These are phyloP conservation scores for Rhodotorula sp. DNA, from an alignment of 1,284 basidiomycete species.

Conservation along the genomic window DNA sequence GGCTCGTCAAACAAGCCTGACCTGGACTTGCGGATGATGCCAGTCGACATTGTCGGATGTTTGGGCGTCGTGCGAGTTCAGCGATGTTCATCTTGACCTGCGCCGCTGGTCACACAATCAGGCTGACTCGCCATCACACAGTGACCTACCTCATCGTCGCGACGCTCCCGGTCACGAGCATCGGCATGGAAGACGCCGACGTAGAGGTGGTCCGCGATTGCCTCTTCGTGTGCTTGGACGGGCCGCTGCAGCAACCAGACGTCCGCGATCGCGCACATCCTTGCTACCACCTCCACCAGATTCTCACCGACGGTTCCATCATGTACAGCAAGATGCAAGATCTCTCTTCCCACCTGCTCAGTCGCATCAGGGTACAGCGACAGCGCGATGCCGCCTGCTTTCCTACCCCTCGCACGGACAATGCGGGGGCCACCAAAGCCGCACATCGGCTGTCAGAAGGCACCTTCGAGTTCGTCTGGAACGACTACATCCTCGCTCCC, in stretches of 20 bases:
- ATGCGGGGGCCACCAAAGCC: neutral
- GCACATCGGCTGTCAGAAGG: neutral
- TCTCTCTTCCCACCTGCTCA: conserved; percentile 72
- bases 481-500: conserved; percentile 63
- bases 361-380: conserved; percentile 57
- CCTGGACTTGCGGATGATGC: neutral
- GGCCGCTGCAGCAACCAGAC: neutral
- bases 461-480: conserved; percentile 40
- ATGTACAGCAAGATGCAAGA: conserved; percentile 89
- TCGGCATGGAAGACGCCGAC: neutral
- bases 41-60: conserved; percentile 5
- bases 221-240: conserved; percentile 11
- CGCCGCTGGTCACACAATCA: too few relatives aligned
- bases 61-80: neutral
- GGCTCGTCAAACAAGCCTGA: neutral
- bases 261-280: conserved; percentile 53
- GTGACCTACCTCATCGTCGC: conserved; percentile 7
- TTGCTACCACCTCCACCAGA: conserved; percentile 81
- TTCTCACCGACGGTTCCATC: conserved; percentile 85
- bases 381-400: conserved; percentile 52
- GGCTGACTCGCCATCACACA: neutral
- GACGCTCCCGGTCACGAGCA: neutral
- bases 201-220: conserved; percentile 9
- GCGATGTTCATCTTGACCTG: neutral
- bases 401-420: conserved; percentile 21